Evolutionary conservation across 2,329 filamentous ascomycete genomes (phyloP).

Genomic region (Fusarium metavorans): DNA sequence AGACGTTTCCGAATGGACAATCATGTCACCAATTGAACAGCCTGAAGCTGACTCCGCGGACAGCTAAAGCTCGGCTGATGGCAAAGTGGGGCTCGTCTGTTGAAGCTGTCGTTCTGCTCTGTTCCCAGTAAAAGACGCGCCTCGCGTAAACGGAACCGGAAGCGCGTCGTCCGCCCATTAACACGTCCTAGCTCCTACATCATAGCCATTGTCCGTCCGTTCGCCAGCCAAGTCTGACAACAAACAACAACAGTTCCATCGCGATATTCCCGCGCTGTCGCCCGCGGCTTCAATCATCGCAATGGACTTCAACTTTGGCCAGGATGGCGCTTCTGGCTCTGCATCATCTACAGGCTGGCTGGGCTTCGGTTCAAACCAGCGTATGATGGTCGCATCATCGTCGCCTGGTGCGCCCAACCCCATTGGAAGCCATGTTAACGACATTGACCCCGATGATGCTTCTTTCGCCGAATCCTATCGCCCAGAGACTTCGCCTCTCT

Average conservation of each 20-base stretch:
- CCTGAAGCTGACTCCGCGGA: background rate
- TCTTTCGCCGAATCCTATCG: constrained; percentile 44
- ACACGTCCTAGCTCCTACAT: constrained; percentile 8
- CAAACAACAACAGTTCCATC: constrained; percentile 3
- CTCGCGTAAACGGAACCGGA: background rate
- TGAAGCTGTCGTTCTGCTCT: background rate
- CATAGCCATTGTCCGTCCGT: background rate
- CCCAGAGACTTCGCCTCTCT: constrained; percentile 40
- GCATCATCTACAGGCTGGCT: constrained; percentile 31
- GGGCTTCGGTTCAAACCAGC: constrained; percentile 27
- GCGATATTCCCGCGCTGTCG: background rate
- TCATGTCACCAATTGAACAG: background rate
- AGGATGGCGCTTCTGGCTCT: constrained; percentile 26
- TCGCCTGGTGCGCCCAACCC: constrained; percentile 30
- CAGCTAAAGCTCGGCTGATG: background rate
- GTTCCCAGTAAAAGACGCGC: background rate
- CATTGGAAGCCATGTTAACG: constrained; percentile 13
- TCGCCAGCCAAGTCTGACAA: background rate
- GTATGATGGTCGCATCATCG: constrained; percentile 26
- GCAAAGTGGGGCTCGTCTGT: background rate
- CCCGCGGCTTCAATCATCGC: background rate
- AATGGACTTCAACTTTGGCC: constrained; percentile 38
- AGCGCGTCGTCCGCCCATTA: background rate
- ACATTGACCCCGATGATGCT: constrained; percentile 24
- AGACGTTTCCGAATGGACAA: background rate